Percentiles rank a stretch among this genome's conserved stretches.
These are phyloP conservation scores for Cyberlindnera mrakii DNA, from an alignment of 805 yeast genomes.

Conservation along the genomic window DNA sequence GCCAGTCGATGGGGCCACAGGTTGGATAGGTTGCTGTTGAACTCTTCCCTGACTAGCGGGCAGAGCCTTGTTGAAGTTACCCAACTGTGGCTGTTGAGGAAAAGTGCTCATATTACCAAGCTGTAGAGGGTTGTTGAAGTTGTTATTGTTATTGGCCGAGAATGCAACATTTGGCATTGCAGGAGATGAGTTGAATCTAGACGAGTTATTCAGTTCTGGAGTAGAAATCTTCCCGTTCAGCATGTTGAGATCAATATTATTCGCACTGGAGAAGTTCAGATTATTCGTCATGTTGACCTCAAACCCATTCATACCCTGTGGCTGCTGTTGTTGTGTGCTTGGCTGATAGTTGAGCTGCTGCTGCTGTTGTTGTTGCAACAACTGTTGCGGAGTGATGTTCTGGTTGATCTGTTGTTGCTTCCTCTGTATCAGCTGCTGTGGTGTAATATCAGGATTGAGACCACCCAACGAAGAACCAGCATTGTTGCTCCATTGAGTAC, in stretches of 20 bases:
- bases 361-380: slow-evolving; percentile 17
- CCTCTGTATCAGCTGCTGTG: slow-evolving; percentile 22
- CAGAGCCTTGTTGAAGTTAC: slow-evolving; percentile 1
- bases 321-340: neutral
- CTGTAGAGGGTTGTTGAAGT: slow-evolving; percentile 13
- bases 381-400: slow-evolving; percentile 22
- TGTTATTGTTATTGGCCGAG: slow-evolving; percentile 3
- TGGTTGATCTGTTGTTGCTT: slow-evolving; percentile 23
- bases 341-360: slow-evolving; percentile 13
- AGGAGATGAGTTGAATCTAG: slow-evolving; percentile 12
- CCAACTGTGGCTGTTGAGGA: slow-evolving; percentile 3
- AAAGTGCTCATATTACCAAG: slow-evolving; percentile 3
- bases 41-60: slow-evolving; percentile 4
- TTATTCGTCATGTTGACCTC: slow-evolving; percentile 1
- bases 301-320: neutral
- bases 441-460: slow-evolving; percentile 21
- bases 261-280: slow-evolving; percentile 2
- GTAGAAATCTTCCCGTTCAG: slow-evolving; percentile 11
- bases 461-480: slow-evolving; percentile 11
- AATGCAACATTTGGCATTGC: slow-evolving; percentile 11
- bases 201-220: slow-evolving; percentile 12
- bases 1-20: neutral
- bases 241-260: slow-evolving; percentile 10
- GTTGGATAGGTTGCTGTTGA: slow-evolving; percentile 1
- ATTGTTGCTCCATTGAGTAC: slow-evolving; percentile 12